A percentile compares a stretch with the other conserved stretches of the same genome.
Conservation (phyloP, 2,329 filamentous ascomycete genomes). For the Cladorrhinum sp. region DNA sequence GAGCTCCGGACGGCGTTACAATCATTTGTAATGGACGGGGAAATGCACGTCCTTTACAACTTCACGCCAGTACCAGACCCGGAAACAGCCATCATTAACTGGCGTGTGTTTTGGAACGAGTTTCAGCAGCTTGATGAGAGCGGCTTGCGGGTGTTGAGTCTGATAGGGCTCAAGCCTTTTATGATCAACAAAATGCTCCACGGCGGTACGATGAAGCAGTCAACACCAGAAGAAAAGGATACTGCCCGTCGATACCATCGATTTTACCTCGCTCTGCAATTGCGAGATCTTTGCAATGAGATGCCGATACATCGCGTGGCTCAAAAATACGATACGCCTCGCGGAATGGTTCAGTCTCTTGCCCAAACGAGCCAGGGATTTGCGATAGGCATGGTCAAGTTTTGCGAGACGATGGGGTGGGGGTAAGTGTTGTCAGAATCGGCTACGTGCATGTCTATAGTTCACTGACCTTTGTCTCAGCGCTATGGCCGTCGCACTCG, state of each 20-base stretch:
- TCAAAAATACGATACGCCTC: conserved; percentile 65
- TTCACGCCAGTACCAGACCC: conserved; percentile 69
- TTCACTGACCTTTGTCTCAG: conserved; percentile 34
- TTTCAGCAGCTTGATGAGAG: conserved; percentile 69
- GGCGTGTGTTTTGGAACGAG: conserved; percentile 69
- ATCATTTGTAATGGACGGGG: conserved; percentile 76
- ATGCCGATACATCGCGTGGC: conserved; percentile 67
- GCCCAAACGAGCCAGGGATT: conserved; percentile 76
- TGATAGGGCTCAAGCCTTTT: conserved; percentile 66
- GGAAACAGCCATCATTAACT: conserved; percentile 56
- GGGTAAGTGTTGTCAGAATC: conserved; percentile 40
- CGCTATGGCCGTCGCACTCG: conserved; percentile 66
- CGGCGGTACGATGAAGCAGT: conserved; percentile 62
- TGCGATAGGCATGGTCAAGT: conserved; percentile 74
- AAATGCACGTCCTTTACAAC: conserved; percentile 75
- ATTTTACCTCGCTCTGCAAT: conserved; percentile 71
- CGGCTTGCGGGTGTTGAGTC: conserved; percentile 63
- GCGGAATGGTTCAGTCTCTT: conserved; percentile 68
- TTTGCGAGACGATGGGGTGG: conserved; percentile 75
- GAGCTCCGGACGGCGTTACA: conserved; percentile 65
- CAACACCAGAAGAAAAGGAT: conserved; percentile 57
- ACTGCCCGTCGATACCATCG: conserved; percentile 63
- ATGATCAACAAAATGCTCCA: conserved; percentile 67
- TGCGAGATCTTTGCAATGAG: conserved; percentile 78
- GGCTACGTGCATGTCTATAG: neutral